Percentiles rank a stretch among this genome's conserved stretches.
phyloP scores from a whole-genome alignment of 2,329 filamentous ascomycete species.

The Beauveria australis region DNA sequence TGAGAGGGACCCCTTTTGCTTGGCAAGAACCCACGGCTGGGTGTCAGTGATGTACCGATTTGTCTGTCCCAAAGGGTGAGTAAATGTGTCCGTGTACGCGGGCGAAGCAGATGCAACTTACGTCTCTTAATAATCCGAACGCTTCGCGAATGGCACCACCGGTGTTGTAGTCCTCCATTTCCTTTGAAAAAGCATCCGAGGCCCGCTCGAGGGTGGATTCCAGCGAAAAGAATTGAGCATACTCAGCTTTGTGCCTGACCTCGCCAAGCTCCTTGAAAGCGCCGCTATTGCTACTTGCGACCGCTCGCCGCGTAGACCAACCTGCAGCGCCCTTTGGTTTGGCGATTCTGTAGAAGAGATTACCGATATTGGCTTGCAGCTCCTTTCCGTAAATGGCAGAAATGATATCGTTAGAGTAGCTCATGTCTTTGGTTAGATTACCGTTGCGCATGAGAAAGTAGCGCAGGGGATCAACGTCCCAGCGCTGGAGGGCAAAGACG shows the following conservation, averaged over 20 bases:
- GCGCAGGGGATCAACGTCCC: slow-evolving; percentile 78
- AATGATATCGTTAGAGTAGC: slow-evolving; percentile 76
- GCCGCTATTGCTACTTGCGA: slow-evolving; percentile 28
- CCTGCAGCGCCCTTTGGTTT: slow-evolving; percentile 42
- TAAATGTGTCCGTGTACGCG: background rate
- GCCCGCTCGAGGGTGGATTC: slow-evolving; percentile 17
- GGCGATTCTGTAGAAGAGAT: slow-evolving; percentile 64
- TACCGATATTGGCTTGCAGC: slow-evolving; percentile 71
- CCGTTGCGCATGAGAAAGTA: slow-evolving; percentile 83
- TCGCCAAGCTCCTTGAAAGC: slow-evolving; percentile 15
- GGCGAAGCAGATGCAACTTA: slow-evolving; percentile 24
- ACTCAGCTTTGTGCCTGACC: background rate
- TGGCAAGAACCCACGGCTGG: slow-evolving; percentile 59
- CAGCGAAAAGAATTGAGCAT: slow-evolving; percentile 19
- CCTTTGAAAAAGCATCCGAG: slow-evolving; percentile 27
- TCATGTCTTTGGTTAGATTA: slow-evolving; percentile 66
- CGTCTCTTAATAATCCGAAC: slow-evolving; percentile 53
- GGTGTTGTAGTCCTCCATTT: slow-evolving; percentile 58
- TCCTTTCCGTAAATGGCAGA: slow-evolving; percentile 70
- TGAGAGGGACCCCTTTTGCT: slow-evolving; percentile 24
- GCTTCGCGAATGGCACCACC: slow-evolving; percentile 57
- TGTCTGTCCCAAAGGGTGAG: slow-evolving; percentile 21
- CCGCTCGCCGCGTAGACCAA: slow-evolving; percentile 59
- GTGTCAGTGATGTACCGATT: slow-evolving; percentile 46
- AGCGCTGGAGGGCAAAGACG: slow-evolving; percentile 82